Base-by-base conservation (phyloP, 495 filamentous ascomycete species). In the Stereocaulon alpinum region DNA sequence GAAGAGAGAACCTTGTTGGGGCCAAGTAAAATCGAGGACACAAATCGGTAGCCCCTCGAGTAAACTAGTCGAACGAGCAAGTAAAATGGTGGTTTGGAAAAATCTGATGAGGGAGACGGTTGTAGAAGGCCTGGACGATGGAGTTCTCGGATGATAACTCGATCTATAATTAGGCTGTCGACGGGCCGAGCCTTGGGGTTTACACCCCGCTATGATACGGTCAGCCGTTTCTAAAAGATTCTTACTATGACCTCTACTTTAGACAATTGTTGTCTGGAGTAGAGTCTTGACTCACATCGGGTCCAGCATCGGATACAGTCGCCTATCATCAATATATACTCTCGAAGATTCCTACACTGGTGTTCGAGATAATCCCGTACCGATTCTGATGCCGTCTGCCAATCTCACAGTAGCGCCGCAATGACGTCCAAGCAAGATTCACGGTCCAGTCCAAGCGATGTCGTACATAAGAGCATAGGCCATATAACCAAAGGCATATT, bases 381-480 rank as follows among this genome's bases (percentile, higher is more conserved):
- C 12, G 48, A 51, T 32, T 27, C 48, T 22, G 20, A 51, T 30
- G 20, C 27, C 20, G 15, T 51, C 48, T 51, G 20, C 24, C 20
- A 51, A 51, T 51, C 48, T 22, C n/a, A 51, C 6, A 51, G 48
- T 22, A 51, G 20, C 48, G 3, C n/a, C 48, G 27, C 32, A 51
- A 51, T 51, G 20, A 51, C 48, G 30, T 32, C 48, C 20, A 32
- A 51, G 48, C 48, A 51, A 51, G 48, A 15, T 51, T 32, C 20
- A 32, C 20, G 20, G 48, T 51, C 48, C 20, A 15, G 48, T 29
- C 48, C 14, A 32, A 51, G 48, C 20, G n/a, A 51, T 27, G 20
- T 6, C 15, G 48, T 24, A 27, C 7, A 51, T 12, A 51, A 51
- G 48, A 30, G 48, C 20, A 51, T 29, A 51, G 6, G 4, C 7